phyloP scores from a whole-genome alignment of 1,284 basidiomycete species.

The Gomphus bonarii region DNA sequence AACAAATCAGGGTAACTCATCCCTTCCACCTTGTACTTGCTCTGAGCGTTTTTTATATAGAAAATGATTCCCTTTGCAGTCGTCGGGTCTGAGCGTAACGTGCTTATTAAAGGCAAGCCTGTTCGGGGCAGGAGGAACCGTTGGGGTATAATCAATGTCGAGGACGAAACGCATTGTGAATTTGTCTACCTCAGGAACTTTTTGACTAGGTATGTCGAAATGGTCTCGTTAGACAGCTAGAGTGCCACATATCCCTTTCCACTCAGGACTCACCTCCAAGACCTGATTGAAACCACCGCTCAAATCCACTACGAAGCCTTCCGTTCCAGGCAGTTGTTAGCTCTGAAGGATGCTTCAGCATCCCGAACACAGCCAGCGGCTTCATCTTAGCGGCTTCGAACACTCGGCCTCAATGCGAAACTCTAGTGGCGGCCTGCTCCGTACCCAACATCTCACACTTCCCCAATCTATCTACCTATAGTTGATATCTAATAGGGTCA shows the following conservation, averaged over 20 bases:
- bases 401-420: background rate
- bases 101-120: conserved; percentile 91
- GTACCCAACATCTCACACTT: background rate
- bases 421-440: background rate
- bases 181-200: conserved; percentile 97
- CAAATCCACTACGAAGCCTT: conserved; percentile 99
- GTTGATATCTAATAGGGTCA: background rate
- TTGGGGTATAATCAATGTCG: conserved; percentile 97
- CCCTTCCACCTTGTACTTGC: background rate
- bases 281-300: conserved; percentile 96
- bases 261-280: conserved; percentile 87
- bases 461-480: background rate
- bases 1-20: conserved; percentile 71
- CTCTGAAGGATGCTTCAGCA: conserved; percentile 64
- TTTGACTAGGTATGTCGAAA: conserved; percentile 60
- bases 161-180: conserved; percentile 95
- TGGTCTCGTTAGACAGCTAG: background rate
- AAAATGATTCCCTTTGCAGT: conserved; percentile 90
- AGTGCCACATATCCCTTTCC: background rate
- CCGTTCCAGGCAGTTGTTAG: conserved; percentile 93
- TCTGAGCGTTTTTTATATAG: background rate
- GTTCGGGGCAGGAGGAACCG: conserved; percentile 95
- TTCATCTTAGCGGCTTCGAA: background rate
- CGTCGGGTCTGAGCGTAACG: conserved; percentile 89
- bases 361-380: no score